Conservation (phyloP, 305 asterid species). For the Ajuga reptans region DNA sequence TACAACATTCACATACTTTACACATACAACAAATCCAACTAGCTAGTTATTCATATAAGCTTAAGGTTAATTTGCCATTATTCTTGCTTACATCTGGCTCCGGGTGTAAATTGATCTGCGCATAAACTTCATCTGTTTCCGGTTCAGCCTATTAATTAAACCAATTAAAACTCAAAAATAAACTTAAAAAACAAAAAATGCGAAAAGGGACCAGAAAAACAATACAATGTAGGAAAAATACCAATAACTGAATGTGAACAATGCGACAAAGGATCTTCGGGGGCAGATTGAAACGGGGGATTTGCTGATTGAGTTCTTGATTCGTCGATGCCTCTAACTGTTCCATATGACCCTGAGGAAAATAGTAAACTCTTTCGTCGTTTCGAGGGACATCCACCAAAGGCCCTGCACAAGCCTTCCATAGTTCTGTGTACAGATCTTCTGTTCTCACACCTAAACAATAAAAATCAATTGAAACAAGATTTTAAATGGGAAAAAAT, state of each 20-base stretch:
- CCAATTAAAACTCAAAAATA: background rate
- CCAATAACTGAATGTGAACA: conserved; percentile 44
- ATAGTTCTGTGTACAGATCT: conserved; percentile 53
- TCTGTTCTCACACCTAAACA: conserved; percentile 37
- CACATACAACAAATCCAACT: background rate
- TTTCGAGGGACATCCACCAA: conserved; percentile 57
- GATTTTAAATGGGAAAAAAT: too few relatives aligned
- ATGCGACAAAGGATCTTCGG: conserved; percentile 73
- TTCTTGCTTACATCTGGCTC: conserved; percentile 49
- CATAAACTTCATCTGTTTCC: conserved; percentile 76
- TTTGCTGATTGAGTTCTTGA: conserved; percentile 47
- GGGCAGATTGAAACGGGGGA: conserved; percentile 61
- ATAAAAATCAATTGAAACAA: background rate
- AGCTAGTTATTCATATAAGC: too few relatives aligned
- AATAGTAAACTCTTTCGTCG: conserved; percentile 62
- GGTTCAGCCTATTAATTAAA: conserved; percentile 51
- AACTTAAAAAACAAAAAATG: background rate
- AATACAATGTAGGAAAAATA: conserved; percentile 19
- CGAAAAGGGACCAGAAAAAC: background rate
- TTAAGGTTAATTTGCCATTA: background rate
- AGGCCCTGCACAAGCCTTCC: conserved; percentile 93
- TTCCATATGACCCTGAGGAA: conserved; percentile 87
- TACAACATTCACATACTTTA: background rate
- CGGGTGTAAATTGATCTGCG: conserved; percentile 69
- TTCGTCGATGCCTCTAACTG: conserved; percentile 84